Base-by-base conservation (phyloP, 2,329 filamentous ascomycete species). In the Fusarium cyanostomum region DNA sequence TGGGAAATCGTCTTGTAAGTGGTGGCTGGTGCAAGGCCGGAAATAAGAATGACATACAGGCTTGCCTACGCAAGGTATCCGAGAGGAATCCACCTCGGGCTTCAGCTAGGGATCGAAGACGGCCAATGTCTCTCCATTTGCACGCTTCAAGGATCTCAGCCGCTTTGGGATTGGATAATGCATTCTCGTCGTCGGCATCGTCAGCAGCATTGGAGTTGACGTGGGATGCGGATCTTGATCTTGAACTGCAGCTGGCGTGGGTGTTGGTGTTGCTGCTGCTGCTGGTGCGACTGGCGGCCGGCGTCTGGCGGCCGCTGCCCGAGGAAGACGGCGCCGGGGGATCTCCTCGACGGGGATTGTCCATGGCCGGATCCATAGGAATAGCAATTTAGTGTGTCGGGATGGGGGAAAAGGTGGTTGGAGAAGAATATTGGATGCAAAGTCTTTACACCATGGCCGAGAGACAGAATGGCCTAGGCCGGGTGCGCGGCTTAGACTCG, bases 11-110 rank as follows among this genome's bases (percentile, higher is more conserved):
- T 54, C 28, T 62, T 58, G 65, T 62, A 56, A 60, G 59, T 45
- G 46, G 41, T 33, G 44, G 28, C 30, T 38, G 46, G 55, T 39
- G 49, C 21, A 45, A 44, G 28, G 12, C 34, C 38, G 35, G 44
- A 43, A 35, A 49, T 42, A 45, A 38, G 21, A 31, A 66, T 62
- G 30, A 86, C 91, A 78, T 85, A 96, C 94, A 97, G 67, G 92
- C 92, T 75, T 81, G 79, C 71, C 86, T 85, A 66, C 94, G 89
- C 62, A 95, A 76, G 26, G 81, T 78, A 73, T 93, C 90, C 16
- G 81, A 83, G 53, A 92, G 72, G 62, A 92, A 83, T 15, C 90
- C 90, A n/a, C 88, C 89, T 50, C 81, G 77, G 2, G 86, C 86
- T 48, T 84, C 83, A 34, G 90, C 89, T 59, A 90, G 79, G 11